Evolutionary conservation across 2,329 filamentous ascomycete genomes (phyloP).

Genomic region (Aspergillus amoenus): DNA sequence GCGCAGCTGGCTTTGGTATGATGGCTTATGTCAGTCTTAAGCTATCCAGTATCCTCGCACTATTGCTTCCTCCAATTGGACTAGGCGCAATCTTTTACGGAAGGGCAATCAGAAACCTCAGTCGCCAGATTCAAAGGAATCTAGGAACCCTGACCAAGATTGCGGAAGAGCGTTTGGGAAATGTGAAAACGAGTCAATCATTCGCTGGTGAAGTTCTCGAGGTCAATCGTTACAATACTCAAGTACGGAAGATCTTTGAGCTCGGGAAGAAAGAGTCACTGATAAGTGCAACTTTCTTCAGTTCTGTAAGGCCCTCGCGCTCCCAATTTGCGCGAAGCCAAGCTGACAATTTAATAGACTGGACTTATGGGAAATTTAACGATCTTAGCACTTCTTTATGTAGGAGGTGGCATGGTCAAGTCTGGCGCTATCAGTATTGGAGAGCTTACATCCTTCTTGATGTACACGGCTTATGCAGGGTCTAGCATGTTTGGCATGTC

Average conservation of each 20-base stretch:
- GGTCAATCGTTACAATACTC: conserved; percentile 84
- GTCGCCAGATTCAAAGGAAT: conserved; percentile 90
- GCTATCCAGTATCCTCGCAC: conserved; percentile 78
- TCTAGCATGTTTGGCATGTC: conserved; percentile 92
- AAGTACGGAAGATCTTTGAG: conserved; percentile 87
- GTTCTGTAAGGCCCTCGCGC: conserved; percentile 45
- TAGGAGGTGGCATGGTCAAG: conserved; percentile 87
- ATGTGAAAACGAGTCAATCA: conserved; percentile 93
- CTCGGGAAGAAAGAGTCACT: conserved; percentile 84
- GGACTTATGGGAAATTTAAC: conserved; percentile 97
- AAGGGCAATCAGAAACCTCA: conserved; percentile 81
- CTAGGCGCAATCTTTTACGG: conserved; percentile 91
- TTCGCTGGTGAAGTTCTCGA: conserved; percentile 93
- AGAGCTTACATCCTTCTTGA: conserved; percentile 93
- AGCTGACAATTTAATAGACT: conserved; percentile 55
- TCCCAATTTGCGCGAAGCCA: neutral
- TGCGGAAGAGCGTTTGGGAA: conserved; percentile 94
- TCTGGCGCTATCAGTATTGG: conserved; percentile 83
- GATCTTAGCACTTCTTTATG: conserved; percentile 83
- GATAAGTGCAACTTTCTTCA: conserved; percentile 88
- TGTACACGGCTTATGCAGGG: conserved; percentile 88
- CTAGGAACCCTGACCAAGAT: conserved; percentile 93
- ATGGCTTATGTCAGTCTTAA: conserved; percentile 97
- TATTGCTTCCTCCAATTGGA: conserved; percentile 89
- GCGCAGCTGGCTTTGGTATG: conserved; percentile 80